phyloP scores from a whole-genome alignment of 176 grass and related monocot species.

The Elymus sibiricus region DNA sequence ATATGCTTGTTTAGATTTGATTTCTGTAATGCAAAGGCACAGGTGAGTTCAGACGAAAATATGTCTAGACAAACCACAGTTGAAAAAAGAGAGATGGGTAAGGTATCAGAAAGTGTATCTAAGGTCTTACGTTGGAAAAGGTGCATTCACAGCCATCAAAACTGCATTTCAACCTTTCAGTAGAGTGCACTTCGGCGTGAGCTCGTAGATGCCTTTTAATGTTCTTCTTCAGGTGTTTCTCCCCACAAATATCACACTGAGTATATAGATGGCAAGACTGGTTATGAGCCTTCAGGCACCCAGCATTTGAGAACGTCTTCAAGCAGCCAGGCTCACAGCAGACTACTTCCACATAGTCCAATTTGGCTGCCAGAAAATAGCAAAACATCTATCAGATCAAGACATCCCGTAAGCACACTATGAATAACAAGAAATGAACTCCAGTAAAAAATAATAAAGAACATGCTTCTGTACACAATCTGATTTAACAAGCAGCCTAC shows the following conservation, averaged over 20 bases:
- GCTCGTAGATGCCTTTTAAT: constrained; percentile 42
- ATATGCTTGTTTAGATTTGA: constrained; percentile 61
- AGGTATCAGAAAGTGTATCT: neutral
- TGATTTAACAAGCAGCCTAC: neutral
- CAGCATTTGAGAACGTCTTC: constrained; percentile 55
- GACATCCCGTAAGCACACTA: neutral
- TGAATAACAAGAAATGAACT: neutral
- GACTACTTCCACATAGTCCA: constrained; percentile 63
- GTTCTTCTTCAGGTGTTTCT: constrained; percentile 66
- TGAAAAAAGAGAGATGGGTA: neutral
- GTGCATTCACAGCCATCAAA: constrained; percentile 42
- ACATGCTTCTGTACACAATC: neutral
- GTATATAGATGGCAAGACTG: constrained; percentile 47
- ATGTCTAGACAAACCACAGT: neutral
- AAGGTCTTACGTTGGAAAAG: constrained; percentile 56
- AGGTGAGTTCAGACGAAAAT: neutral
- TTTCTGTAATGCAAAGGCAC: constrained; percentile 32
- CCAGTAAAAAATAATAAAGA: neutral
- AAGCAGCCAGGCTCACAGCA: constrained; percentile 62
- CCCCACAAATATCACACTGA: constrained; percentile 48
- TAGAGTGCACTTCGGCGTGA: neutral
- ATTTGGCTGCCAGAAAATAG: constrained; percentile 37
- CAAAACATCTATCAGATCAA: neutral
- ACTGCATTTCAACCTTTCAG: constrained; percentile 43
- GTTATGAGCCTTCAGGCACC: constrained; percentile 53